Base-by-base conservation (phyloP, 2,329 filamentous ascomycete species). In the Claviceps purpurea region DNA sequence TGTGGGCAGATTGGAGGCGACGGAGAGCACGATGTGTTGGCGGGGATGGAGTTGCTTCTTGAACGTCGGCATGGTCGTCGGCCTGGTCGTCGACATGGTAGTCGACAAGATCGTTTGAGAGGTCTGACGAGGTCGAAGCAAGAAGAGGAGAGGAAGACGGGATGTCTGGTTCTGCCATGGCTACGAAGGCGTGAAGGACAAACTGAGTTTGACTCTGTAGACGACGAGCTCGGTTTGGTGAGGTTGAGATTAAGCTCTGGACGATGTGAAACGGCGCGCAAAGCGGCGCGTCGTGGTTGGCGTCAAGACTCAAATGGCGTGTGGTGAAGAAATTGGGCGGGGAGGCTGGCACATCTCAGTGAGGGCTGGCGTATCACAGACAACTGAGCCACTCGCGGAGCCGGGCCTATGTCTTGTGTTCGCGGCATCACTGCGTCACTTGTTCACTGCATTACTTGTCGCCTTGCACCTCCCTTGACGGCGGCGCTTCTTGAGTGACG, bases 1-100 rank as follows among this genome's bases (percentile, higher is more conserved):
- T 73, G 70, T 89, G 85, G 49, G 87, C 85, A 37, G 86, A 89
- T 67, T 89, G 84, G 34, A 88, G 79, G 64, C 84, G 84, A 59
- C 86, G 79, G 55, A 89, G 73, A 47, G 79, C 77, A 60, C 85
- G 79, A 63, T 82, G 79, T 26, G 80, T 81, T 56, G 81, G 77
- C 44, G 82, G 81, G 30, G 81, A 82, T 24, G 79, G 74, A 55
- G 81, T 75, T 47, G 75, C 65, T 34, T 34, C 30, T 60, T 77
- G 73, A 51, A 77, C 69, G 56, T 78, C 70, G 41, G 72, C 67
- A 40, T 67, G 64, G 53, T 14, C 37, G 38, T 30, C 26, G 24
- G 5, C 26, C 2, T 24, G 5, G 5, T 24, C 5, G 24, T 24
- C 24, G 24, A 5, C 30, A 3, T 11, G 30, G 10, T 30, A 10